A percentile compares a stretch with the other conserved stretches of the same genome.
Evolutionary conservation across 2,329 filamentous ascomycete genomes (phyloP).

Genomic region (Cryphonectria parasitica): DNA sequence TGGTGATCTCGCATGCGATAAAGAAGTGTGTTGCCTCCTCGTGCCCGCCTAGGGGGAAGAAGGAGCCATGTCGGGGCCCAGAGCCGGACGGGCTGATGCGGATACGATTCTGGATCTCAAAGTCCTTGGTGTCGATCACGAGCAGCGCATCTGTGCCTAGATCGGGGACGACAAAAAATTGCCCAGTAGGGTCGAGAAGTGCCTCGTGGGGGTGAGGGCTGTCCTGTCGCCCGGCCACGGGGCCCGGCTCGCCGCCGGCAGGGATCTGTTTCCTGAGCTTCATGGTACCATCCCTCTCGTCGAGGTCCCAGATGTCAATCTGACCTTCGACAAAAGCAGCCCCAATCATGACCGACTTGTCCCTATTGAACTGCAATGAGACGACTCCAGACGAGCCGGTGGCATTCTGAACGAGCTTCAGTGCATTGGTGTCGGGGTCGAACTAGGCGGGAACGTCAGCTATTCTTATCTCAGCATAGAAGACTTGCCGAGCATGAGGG

Average conservation of each 20-base stretch:
- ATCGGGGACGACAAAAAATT: conserved; percentile 54
- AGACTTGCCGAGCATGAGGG: background rate
- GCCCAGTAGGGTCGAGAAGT: conserved; percentile 52
- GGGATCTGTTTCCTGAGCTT: conserved; percentile 30
- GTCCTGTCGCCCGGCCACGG: conserved; percentile 34
- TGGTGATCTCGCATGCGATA: conserved; percentile 51
- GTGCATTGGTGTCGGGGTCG: conserved; percentile 38
- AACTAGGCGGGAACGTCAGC: conserved; percentile 33
- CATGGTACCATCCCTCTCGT: conserved; percentile 18
- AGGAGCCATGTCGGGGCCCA: conserved; percentile 56
- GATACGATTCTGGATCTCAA: conserved; percentile 42
- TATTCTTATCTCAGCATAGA: background rate
- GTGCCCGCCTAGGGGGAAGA: conserved; percentile 43
- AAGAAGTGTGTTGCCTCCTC: conserved; percentile 48
- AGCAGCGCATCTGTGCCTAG: conserved; percentile 54
- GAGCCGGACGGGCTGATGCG: conserved; percentile 43
- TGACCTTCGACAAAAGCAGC: conserved; percentile 22
- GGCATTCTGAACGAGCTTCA: conserved; percentile 37
- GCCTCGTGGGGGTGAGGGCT: conserved; percentile 51
- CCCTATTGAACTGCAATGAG: conserved; percentile 50
- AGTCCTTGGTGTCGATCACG: conserved; percentile 50
- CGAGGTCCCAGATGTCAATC: conserved; percentile 28
- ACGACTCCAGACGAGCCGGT: conserved; percentile 50
- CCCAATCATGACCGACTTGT: conserved; percentile 48
- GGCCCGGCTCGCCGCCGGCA: conserved; percentile 33